These are phyloP conservation scores for Aureobasidium sp. DNA, from an alignment of 2,329 filamentous ascomycete species.

Conservation along the genomic window DNA sequence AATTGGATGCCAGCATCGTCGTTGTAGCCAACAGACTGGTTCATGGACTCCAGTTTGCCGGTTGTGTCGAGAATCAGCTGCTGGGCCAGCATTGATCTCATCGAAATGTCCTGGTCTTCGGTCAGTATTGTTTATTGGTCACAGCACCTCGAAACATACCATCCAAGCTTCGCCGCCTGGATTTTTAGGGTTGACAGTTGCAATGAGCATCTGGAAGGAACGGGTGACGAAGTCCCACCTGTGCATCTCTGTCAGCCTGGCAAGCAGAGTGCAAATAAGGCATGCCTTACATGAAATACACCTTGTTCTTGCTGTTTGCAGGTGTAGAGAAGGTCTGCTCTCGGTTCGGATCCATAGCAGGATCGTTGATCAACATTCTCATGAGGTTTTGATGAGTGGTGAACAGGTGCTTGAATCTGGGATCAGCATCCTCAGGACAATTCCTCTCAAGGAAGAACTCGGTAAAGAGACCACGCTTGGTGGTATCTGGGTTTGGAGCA, in stretches of 20 bases:
- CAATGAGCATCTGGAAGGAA: constrained; percentile 11
- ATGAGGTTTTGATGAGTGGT: constrained; percentile 19
- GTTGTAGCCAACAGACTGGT: constrained; percentile 5
- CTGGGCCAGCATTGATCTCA: constrained; percentile 1
- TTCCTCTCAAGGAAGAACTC: constrained; percentile 15
- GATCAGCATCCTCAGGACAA: constrained; percentile 18
- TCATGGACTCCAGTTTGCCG: constrained; percentile 5
- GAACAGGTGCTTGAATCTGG: constrained; percentile 20
- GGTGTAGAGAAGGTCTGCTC: constrained; percentile 30
- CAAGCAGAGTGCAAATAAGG: neutral
- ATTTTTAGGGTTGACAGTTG: neutral
- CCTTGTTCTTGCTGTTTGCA: constrained; percentile 28
- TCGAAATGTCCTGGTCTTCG: neutral
- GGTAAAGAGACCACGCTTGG: constrained; percentile 25
- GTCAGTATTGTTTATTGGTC: neutral
- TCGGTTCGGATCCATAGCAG: constrained; percentile 27
- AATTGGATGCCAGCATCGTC: constrained; percentile 3
- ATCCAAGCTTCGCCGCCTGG: neutral
- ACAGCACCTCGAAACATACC: neutral
- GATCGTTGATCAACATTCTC: constrained; percentile 24
- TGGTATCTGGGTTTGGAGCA: constrained; percentile 19
- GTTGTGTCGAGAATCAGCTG: constrained; percentile 8
- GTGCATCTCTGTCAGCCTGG: neutral
- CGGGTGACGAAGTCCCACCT: constrained; percentile 30
- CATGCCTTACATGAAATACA: constrained; percentile 20